A percentile compares a stretch with the other conserved stretches of the same genome.
Conservation (phyloP, 345 rosid genomes). For the Rhodamnia rubescens region DNA sequence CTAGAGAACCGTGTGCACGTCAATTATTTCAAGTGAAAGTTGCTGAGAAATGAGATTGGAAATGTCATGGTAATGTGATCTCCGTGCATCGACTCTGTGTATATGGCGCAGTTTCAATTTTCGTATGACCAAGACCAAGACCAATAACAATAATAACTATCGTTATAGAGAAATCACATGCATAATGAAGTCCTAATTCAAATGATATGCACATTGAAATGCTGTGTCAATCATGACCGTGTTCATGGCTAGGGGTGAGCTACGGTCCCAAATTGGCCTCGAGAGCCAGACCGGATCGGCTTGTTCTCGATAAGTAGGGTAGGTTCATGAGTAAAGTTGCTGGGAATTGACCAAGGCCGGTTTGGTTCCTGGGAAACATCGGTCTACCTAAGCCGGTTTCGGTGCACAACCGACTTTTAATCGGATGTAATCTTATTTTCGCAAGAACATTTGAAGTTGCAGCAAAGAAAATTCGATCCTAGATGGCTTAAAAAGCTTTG, state of each 20-base stretch:
- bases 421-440: background rate
- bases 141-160: background rate
- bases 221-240: background rate
- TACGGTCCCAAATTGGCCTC: rapidly evolving
- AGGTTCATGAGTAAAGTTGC: background rate
- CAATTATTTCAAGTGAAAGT: too few species aligned
- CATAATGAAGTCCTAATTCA: background rate
- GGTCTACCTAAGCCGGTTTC: background rate
- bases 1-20: background rate
- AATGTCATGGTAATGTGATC: too few species aligned
- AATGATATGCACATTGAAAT: background rate
- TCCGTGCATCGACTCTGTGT: too few species aligned
- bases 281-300: background rate
- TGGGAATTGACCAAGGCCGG: background rate
- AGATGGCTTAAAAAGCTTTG: background rate
- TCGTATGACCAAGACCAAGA: background rate
- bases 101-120: background rate
- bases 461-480: background rate
- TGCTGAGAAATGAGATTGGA: too few species aligned
- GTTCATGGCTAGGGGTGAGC: background rate
- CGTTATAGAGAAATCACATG: background rate
- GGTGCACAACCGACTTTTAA: background rate
- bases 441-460: background rate
- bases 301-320: too few species aligned
- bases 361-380: background rate